These are phyloP conservation scores for Aschersonia sp. DNA, from an alignment of 2,329 filamentous ascomycete species.

Conservation along the genomic window DNA sequence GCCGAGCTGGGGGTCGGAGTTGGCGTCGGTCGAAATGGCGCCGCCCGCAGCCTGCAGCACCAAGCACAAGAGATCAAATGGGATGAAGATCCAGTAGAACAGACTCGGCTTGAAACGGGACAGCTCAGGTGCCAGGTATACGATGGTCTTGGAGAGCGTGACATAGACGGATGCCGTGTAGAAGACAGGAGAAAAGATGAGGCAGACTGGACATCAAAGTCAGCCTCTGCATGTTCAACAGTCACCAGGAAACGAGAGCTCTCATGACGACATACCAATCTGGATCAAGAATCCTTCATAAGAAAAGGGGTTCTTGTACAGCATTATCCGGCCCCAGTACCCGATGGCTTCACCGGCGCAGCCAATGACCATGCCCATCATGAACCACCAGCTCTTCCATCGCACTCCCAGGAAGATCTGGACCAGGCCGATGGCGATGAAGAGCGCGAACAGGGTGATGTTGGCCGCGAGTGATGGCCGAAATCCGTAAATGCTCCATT, in stretches of 20 bases:
- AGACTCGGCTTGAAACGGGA: constrained; percentile 27
- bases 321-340: constrained; percentile 6
- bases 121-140: constrained; percentile 22
- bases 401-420: constrained; percentile 8
- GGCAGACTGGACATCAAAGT: constrained; percentile 25
- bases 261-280: neutral
- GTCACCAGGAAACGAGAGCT: too few species aligned
- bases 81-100: constrained; percentile 35
- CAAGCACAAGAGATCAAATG: constrained; percentile 41
- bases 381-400: constrained; percentile 9
- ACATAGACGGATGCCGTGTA: constrained; percentile 53
- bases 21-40: constrained; percentile 29
- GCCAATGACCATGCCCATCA: constrained; percentile 9
- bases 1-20: constrained; percentile 22
- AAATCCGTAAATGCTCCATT: too few species aligned
- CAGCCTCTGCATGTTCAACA: neutral
- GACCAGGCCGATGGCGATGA: neutral
- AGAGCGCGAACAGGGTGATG: neutral
- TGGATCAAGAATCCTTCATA: constrained; percentile 8
- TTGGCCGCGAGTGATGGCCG: neutral
- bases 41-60: constrained; percentile 42
- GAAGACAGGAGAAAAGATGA: constrained; percentile 33
- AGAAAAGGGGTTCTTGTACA: neutral
- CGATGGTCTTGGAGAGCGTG: constrained; percentile 32
- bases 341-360: constrained; percentile 9